These are phyloP conservation scores for Sideroxylon spinosum DNA, from an alignment of 179 eudicot genomes.

Conservation along the genomic window DNA sequence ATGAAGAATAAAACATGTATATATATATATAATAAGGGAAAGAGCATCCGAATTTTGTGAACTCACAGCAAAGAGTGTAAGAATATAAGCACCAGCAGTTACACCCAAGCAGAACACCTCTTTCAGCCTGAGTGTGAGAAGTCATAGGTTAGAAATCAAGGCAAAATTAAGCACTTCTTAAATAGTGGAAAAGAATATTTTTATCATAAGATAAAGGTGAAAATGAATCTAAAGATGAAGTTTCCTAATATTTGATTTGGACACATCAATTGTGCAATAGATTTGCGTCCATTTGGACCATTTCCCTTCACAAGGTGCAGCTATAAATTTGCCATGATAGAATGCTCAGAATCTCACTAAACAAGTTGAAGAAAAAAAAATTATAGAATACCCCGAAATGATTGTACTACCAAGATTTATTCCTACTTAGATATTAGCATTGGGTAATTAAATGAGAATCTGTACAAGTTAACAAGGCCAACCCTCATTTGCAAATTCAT, in stretches of 20 bases:
- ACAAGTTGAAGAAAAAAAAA: not conserved
- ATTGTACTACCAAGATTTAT: not conserved
- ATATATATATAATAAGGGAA: not conserved
- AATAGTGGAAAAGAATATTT: not conserved
- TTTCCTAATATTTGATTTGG: not conserved
- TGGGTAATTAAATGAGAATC: not conserved
- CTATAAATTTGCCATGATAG: not conserved
- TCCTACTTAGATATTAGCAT: not conserved
- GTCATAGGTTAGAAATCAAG: not conserved
- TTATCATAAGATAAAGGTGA: not conserved
- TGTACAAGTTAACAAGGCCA: not conserved
- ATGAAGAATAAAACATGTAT: not conserved
- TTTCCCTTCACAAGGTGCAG: not conserved
- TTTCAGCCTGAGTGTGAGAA: conserved; percentile 13
- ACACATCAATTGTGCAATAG: not conserved
- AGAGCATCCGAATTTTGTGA: not conserved
- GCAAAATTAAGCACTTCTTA: not conserved
- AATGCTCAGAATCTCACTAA: not conserved
- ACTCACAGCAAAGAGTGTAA: conserved; percentile 21
- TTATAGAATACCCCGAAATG: not conserved
- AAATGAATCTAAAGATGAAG: not conserved
- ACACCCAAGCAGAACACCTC: conserved; percentile 23
- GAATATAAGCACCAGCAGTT: conserved; percentile 23
- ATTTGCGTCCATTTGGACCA: not conserved
- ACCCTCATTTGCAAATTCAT: not conserved